A percentile compares a stretch with the other conserved stretches of the same genome.
Evolutionary conservation across 1,284 basidiomycete genomes (phyloP).

Genomic region (Gomphus bonarii): DNA sequence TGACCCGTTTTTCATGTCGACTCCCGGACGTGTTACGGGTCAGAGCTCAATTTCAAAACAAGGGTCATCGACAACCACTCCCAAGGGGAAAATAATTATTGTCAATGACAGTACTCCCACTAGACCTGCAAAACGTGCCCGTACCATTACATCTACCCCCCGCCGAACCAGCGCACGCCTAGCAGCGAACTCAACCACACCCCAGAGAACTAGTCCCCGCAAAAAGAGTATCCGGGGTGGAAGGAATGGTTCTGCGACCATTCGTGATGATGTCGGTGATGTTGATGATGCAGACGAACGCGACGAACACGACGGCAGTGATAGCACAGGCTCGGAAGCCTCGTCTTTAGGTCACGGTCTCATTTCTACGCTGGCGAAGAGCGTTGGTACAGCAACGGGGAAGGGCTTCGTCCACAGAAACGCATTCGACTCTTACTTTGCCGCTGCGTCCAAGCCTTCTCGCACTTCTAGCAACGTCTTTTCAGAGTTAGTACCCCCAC

Average conservation of each 20-base stretch:
- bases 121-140: constrained; percentile 2
- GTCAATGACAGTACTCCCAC: not conserved
- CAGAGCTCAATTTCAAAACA: constrained; percentile 3
- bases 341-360: not conserved
- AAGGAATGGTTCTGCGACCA: not conserved
- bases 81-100: constrained; percentile 1
- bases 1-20: not conserved
- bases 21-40: not conserved
- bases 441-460: constrained; percentile 46
- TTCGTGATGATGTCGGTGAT: not conserved
- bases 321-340: not conserved
- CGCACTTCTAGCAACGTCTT: constrained; percentile 72
- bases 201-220: not conserved
- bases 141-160: not conserved
- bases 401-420: constrained; percentile 19
- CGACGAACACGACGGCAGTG: not conserved
- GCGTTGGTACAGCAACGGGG: constrained; percentile 18
- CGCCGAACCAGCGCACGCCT: not conserved
- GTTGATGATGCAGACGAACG: too few species aligned
- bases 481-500: constrained; percentile 58
- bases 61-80: not conserved
- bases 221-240: not conserved
- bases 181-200: not conserved
- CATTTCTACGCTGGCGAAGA: constrained; percentile 1
- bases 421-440: constrained; percentile 77